Evolutionary conservation across 179 eudicot species (phyloP), one percentile per base, ranked within the genome.

Genomic region (Drosera spatulata): DNA sequence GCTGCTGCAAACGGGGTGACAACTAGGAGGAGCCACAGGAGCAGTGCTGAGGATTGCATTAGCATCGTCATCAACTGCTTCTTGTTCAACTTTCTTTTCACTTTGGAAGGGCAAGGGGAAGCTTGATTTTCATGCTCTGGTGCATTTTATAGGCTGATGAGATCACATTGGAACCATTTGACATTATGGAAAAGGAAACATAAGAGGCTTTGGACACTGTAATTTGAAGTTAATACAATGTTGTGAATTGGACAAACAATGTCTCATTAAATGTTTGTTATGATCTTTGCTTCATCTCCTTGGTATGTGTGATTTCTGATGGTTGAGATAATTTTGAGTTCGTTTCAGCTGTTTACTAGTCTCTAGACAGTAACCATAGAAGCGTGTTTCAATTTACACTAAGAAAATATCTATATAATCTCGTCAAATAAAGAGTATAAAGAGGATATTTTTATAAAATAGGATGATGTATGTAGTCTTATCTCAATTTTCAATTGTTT

Each of bases 11-110:
- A 55, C 33, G 33, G 39, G 47, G 33, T 22, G 33, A 22, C 39
- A 53, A 56, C n/a, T 39, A 65, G 22, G 67, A 49, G 56, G 51
- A 74, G 40, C 44, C 70, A 55, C 55, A 87, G 67, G 11, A 86
- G 61, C 66, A 79, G 49, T 45, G 7, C 49, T 6, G 7, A 45
- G 49, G 8, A 45, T 45, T 45, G 10, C 7, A 6, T 45, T 10
- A 45, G 49, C 7, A 6, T 10, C 10, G 49, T 10, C 10, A 45
- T 0, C 10, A 22, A 22, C 33, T 45, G 49, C 49, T 10, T 6
- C 49, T 45, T 10, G 8, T 45, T 45, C 49, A 45, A 45, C 7
- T 45, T 6, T 45, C 49, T 45, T 6, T 45, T 45, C 49, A 6
- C 49, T 45, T 45, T 45, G 10, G 11, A 7, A 8, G 2, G 10